phyloP scores from a whole-genome alignment of 2,329 filamentous ascomycete genomes.

The Hortaea sp. region DNA sequence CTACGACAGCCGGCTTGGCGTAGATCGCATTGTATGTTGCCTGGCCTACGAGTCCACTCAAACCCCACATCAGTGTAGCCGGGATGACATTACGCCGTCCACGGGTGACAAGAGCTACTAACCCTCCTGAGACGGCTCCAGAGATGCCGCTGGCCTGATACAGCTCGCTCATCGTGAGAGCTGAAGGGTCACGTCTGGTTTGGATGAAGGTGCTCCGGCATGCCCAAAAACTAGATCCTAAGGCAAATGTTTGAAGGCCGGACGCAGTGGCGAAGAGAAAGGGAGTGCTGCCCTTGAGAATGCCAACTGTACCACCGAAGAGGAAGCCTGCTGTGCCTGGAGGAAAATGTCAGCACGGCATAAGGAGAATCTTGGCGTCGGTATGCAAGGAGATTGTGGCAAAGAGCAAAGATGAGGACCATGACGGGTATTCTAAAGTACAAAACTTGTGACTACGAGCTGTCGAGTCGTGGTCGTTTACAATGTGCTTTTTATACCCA shows the following conservation, averaged over 20 bases:
- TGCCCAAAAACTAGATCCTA: slow-evolving; percentile 71
- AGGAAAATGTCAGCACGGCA: not conserved
- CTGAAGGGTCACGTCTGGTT: slow-evolving; percentile 4
- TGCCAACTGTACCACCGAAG: slow-evolving; percentile 35
- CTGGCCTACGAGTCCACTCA: slow-evolving; percentile 50
- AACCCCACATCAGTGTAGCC: slow-evolving; percentile 48
- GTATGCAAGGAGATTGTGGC: not conserved
- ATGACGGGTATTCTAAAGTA: no score
- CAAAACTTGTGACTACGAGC: not conserved
- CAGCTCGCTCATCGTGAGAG: slow-evolving; percentile 5
- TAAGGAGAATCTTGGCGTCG: not conserved
- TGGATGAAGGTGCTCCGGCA: slow-evolving; percentile 30
- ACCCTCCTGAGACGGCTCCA: slow-evolving; percentile 54
- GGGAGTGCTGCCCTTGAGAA: slow-evolving; percentile 54
- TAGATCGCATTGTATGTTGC: slow-evolving; percentile 44
- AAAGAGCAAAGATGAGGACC: no score
- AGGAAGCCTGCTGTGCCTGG: slow-evolving; percentile 57
- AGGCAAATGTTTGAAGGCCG: slow-evolving; percentile 69
- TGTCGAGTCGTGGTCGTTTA: not conserved
- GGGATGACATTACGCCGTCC: slow-evolving; percentile 46
- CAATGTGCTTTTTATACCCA: no score
- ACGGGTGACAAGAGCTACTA: slow-evolving; percentile 47
- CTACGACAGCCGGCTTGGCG: slow-evolving; percentile 16
- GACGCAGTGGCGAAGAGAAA: slow-evolving; percentile 61
- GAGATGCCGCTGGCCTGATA: slow-evolving; percentile 57